Percentiles rank a stretch among this genome's conserved stretches.
These are phyloP conservation scores for Papiliotrema fonsecae DNA, from an alignment of 1,284 basidiomycete species.

Conservation along the genomic window DNA sequence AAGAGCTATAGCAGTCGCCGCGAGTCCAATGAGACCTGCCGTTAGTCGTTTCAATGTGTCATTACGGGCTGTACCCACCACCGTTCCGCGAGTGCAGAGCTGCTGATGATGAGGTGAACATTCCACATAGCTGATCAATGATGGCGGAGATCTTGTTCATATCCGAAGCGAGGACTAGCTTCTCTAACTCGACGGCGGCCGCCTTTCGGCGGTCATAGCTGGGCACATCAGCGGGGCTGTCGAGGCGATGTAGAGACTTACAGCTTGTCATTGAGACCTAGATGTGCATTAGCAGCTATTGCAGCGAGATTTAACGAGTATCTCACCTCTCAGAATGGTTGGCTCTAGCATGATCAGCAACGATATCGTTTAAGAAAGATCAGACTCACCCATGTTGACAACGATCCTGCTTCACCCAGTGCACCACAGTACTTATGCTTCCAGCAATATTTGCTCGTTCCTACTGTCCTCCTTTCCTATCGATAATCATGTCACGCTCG, in stretches of 20 bases:
- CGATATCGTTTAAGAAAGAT: not conserved
- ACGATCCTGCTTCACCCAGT: not conserved
- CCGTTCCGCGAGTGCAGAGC: conserved; percentile 88
- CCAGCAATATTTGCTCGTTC: not conserved
- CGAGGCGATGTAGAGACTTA: conserved; percentile 12
- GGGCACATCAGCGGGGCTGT: not conserved
- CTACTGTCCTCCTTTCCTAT: not conserved
- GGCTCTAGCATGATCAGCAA: conserved; percentile 20
- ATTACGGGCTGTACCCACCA: conserved; percentile 50
- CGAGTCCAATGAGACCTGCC: conserved; percentile 76
- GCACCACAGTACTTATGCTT: not conserved
- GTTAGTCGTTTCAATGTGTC: not conserved
- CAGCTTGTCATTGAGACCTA: conserved; percentile 50
- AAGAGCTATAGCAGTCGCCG: conserved; percentile 91
- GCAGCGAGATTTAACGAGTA: not conserved
- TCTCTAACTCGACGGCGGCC: conserved; percentile 91
- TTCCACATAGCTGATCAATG: conserved; percentile 89
- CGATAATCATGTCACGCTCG: too few species aligned
- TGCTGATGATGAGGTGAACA: conserved; percentile 76
- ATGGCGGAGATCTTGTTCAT: conserved; percentile 76
- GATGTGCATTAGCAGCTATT: not conserved
- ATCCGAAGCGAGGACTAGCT: conserved; percentile 85
- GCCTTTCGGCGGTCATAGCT: conserved; percentile 87
- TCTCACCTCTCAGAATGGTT: conserved; percentile 37
- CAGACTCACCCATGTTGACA: conserved; percentile 15